Evolutionary conservation across 2,329 filamentous ascomycete genomes (phyloP), one percentile per base, ranked within the genome.

Genomic region (Cadophora malorum): DNA sequence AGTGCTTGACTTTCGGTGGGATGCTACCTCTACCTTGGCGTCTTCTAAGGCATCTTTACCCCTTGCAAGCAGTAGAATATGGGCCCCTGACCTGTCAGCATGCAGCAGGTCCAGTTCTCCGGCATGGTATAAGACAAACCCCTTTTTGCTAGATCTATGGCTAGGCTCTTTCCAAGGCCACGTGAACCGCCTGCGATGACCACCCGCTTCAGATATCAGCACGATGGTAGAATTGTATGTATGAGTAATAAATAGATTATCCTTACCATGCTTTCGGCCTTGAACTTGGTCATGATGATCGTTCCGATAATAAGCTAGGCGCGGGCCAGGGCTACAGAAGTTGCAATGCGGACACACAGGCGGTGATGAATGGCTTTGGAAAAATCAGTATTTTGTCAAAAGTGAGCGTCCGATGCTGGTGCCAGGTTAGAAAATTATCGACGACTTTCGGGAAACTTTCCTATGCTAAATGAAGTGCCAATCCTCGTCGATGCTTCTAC

Each of bases 41-140:
- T 23, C 28, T 56, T 68, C 62, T 23, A 68, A 38, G 2, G 31
- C 56, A 31, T 50, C 31, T 58, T 65, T 55, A 3, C 62, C 55
- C 1, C 66, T 53, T 7, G 62, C 66, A 47, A 68, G 61, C 10
- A 68, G 49, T 8, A 68, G 55, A 56, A 68, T 65, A 65, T 68
- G 62, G 16, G 62, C 62, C 23, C 66, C 66, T 50, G 8, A 3
- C 45, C 23, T 41, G 28, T 66, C 49, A 66, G 64, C 28, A 28
- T 25, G 47, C 41, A 50, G 60, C 60, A 23, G 58, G 21, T 38
- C 35, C 21, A 61, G 16, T 66, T 55, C 4, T n/a, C 47, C 7
- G 28, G 2, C n/a, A n/a, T n/a, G 47, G 52, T n/a, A 7, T 38
- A 19, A 31, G 47, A 62, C 60, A 4, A 21, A 67, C 65, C 65